Percentiles rank a stretch among this genome's conserved stretches.
phyloP scores from a whole-genome alignment of 1,284 basidiomycete genomes.

The Flammula alnicola region DNA sequence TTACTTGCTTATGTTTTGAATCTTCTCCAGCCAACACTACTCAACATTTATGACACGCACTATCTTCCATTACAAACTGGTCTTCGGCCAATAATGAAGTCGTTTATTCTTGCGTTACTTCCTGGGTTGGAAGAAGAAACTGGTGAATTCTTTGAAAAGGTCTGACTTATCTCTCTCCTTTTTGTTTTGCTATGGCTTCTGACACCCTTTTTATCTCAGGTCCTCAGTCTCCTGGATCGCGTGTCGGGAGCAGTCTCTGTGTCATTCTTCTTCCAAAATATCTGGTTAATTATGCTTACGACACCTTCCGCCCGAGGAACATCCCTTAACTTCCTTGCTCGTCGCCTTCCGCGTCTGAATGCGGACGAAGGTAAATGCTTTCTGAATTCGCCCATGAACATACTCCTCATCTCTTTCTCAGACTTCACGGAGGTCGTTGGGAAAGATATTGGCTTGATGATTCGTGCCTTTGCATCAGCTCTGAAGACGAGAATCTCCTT shows the following conservation, averaged over 20 bases:
- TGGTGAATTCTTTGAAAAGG: slow-evolving; percentile 96
- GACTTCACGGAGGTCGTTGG: slow-evolving; percentile 80
- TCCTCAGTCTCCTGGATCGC: slow-evolving; percentile 81
- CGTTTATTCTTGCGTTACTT: slow-evolving; percentile 90
- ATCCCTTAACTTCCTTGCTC: slow-evolving; percentile 85
- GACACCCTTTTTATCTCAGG: slow-evolving; percentile 46
- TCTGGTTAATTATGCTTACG: slow-evolving; percentile 94
- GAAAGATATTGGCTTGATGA: slow-evolving; percentile 89
- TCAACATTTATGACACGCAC: slow-evolving; percentile 88
- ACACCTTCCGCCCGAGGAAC: slow-evolving; percentile 87
- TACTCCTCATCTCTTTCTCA: slow-evolving; percentile 29
- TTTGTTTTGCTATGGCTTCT: slow-evolving; percentile 1
- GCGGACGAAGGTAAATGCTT: slow-evolving; percentile 65
- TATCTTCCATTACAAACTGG: slow-evolving; percentile 87
- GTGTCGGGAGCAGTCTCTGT: slow-evolving; percentile 83
- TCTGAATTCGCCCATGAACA: slow-evolving; percentile 9
- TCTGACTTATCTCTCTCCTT: slow-evolving; percentile 36
- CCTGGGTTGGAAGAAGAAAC: slow-evolving; percentile 96
- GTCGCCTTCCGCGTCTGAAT: slow-evolving; percentile 74
- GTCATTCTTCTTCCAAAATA: slow-evolving; percentile 92
- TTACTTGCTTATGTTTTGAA: not conserved
- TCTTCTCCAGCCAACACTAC: slow-evolving; percentile 70
- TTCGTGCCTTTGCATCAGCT: slow-evolving; percentile 87
- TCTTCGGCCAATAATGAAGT: slow-evolving; percentile 90
- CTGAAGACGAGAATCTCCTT: slow-evolving; percentile 91